These are phyloP conservation scores for Suillus americanus DNA, from an alignment of 768 basidiomycete genomes.

Conservation along the genomic window DNA sequence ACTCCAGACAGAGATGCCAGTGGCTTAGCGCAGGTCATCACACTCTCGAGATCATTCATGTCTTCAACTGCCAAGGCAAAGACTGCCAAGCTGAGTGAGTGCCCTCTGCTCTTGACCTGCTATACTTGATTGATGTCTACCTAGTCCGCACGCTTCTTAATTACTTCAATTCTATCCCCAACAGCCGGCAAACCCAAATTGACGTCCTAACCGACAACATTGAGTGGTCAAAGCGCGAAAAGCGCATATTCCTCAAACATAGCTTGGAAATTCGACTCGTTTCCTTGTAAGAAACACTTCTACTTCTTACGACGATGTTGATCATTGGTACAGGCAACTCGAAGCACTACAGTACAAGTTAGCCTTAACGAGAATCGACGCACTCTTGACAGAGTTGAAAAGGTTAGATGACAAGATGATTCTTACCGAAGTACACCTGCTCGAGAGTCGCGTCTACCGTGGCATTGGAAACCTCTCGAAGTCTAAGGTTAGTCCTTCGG, in stretches of 20 bases:
- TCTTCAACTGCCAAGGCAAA: slow-evolving; percentile 96
- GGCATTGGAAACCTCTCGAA: slow-evolving; percentile 88
- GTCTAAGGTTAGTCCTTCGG: slow-evolving; percentile 62
- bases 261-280: slow-evolving; percentile 88
- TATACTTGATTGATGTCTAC: not conserved
- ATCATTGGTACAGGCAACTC: slow-evolving; percentile 52
- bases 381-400: slow-evolving; percentile 88
- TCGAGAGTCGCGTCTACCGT: slow-evolving; percentile 90
- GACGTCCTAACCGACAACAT: slow-evolving; percentile 88
- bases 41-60: slow-evolving; percentile 81
- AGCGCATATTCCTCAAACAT: slow-evolving; percentile 94
- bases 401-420: slow-evolving; percentile 97
- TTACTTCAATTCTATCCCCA: slow-evolving; percentile 79
- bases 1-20: slow-evolving; percentile 64
- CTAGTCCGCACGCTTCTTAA: slow-evolving; percentile 91
- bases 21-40: slow-evolving; percentile 85
- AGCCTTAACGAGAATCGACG: slow-evolving; percentile 80
- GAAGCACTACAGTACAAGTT: slow-evolving; percentile 75
- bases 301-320: not conserved
- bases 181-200: slow-evolving; percentile 75
- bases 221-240: slow-evolving; percentile 88
- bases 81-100: slow-evolving; percentile 88
- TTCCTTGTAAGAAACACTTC: slow-evolving; percentile 49
- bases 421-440: slow-evolving; percentile 91
- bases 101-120: not conserved